These are phyloP conservation scores for Tylopilus intermedius DNA, from an alignment of 768 basidiomycete species.

Conservation along the genomic window DNA sequence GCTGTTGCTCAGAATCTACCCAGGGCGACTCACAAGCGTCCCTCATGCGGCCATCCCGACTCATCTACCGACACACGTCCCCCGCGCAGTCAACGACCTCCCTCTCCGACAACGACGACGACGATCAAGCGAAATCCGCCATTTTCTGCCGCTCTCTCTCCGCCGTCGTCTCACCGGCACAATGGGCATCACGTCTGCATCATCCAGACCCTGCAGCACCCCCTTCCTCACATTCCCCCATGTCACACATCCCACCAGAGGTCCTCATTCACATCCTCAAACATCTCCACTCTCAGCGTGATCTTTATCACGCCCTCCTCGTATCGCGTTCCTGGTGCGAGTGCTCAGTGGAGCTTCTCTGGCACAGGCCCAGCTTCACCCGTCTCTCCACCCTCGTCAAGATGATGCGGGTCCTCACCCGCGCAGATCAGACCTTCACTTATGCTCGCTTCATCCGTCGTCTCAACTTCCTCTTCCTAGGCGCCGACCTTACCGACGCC, in stretches of 20 bases:
- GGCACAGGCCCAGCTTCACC: slow-evolving; percentile 83
- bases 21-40: neutral
- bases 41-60: slow-evolving; percentile 29
- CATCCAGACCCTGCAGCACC: slow-evolving; percentile 31
- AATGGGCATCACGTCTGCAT: slow-evolving; percentile 43
- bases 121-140: slow-evolving; percentile 51
- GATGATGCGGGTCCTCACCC: slow-evolving; percentile 68
- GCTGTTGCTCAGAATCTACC: too few species aligned
- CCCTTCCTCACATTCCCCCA: slow-evolving; percentile 44
- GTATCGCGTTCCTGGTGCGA: slow-evolving; percentile 94
- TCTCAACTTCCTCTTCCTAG: slow-evolving; percentile 79
- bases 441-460: slow-evolving; percentile 87
- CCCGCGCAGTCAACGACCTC: slow-evolving; percentile 72
- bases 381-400: slow-evolving; percentile 66
- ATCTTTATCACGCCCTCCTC: slow-evolving; percentile 69
- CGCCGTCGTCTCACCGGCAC: slow-evolving; percentile 56
- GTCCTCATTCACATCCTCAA: slow-evolving; percentile 90
- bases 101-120: slow-evolving; percentile 68
- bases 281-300: slow-evolving; percentile 66
- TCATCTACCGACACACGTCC: slow-evolving; percentile 39
- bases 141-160: slow-evolving; percentile 35
- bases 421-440: slow-evolving; percentile 70
- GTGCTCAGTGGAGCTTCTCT: slow-evolving; percentile 90
- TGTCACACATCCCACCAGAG: slow-evolving; percentile 78
- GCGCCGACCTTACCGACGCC: slow-evolving; percentile 64